Evolutionary conservation across 352 stramenopile genomes (phyloP).

Genomic region (Pythium rishiriense): DNA sequence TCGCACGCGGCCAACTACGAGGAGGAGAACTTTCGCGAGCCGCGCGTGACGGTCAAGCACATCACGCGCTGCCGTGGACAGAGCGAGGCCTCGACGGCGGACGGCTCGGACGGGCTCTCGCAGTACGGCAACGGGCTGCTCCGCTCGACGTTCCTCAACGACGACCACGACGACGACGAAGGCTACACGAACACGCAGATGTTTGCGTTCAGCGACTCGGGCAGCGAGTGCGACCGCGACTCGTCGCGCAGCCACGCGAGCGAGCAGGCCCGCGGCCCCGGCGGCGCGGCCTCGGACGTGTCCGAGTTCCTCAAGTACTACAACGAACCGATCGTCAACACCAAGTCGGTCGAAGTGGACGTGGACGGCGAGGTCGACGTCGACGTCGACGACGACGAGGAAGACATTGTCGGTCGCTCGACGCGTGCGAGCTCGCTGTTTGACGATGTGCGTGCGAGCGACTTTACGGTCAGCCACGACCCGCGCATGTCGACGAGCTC

Average conservation of each 20-base stretch:
- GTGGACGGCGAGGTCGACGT: constrained; percentile 14
- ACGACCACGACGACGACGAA: constrained; percentile 2
- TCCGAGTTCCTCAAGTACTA: constrained; percentile 15
- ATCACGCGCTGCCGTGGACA: constrained; percentile 27
- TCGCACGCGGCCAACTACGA: not conserved
- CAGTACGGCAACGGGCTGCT: constrained; percentile 10
- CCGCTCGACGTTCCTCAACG: constrained; percentile 1
- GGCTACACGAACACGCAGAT: constrained; percentile 15
- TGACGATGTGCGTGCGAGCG: constrained; percentile 4
- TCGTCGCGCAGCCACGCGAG: constrained; percentile 7
- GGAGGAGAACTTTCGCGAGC: constrained; percentile 11
- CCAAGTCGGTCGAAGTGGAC: not conserved
- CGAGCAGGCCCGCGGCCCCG: not conserved
- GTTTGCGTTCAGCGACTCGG: constrained; percentile 25
- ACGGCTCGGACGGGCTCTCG: constrained; percentile 6
- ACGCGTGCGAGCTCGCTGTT: constrained; percentile 7
- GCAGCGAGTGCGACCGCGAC: constrained; percentile 12
- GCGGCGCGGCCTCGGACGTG: constrained; percentile 3
- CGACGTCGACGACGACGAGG: constrained; percentile 9
- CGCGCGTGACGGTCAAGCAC: constrained; percentile 16
- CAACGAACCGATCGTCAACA: constrained; percentile 3
- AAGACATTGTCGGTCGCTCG: constrained; percentile 9
- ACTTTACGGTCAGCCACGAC: constrained; percentile 10
- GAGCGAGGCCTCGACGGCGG: constrained; percentile 17
- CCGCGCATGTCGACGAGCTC: constrained; percentile 19